Conservation (phyloP, 2,329 filamentous ascomycete species). For the Xylariaceae sp. region DNA sequence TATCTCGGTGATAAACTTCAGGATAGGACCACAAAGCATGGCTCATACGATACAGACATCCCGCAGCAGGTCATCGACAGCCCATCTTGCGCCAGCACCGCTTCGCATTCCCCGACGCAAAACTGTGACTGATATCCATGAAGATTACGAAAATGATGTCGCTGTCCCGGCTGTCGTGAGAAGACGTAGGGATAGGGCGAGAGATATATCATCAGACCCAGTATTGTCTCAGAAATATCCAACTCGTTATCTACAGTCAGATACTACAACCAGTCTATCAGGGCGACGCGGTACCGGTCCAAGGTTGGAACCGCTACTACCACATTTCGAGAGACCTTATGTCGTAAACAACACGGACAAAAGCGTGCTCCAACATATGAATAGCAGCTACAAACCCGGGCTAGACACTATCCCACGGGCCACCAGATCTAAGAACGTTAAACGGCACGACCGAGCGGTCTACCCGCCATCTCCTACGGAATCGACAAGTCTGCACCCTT, state of each 20-base stretch:
- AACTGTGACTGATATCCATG: neutral
- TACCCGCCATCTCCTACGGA: constrained; percentile 1
- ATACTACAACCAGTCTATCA: constrained; percentile 7
- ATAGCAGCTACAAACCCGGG: constrained; percentile 1
- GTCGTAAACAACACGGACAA: constrained; percentile 22
- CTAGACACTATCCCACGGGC: constrained; percentile 10
- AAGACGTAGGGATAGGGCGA: neutral
- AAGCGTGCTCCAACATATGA: neutral
- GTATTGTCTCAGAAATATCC: neutral
- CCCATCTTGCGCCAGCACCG: constrained; percentile 12
- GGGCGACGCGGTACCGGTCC: constrained; percentile 17
- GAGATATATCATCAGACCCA: neutral
- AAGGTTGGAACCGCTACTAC: constrained; percentile 30
- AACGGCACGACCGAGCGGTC: neutral
- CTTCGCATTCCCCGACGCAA: constrained; percentile 15
- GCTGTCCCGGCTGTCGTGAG: neutral
- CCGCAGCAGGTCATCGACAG: constrained; percentile 1
- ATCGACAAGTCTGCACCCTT: constrained; percentile 2
- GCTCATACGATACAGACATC: constrained; percentile 3
- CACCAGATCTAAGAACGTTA: neutral
- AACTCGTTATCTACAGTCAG: neutral
- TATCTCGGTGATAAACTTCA: constrained; percentile 1
- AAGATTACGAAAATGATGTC: neutral
- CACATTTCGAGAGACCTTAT: constrained; percentile 33
- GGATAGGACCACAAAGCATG: constrained; percentile 10